A percentile compares a stretch with the other conserved stretches of the same genome.
phyloP scores from a whole-genome alignment of 2,329 filamentous ascomycete genomes.

The Aciculosporium take region DNA sequence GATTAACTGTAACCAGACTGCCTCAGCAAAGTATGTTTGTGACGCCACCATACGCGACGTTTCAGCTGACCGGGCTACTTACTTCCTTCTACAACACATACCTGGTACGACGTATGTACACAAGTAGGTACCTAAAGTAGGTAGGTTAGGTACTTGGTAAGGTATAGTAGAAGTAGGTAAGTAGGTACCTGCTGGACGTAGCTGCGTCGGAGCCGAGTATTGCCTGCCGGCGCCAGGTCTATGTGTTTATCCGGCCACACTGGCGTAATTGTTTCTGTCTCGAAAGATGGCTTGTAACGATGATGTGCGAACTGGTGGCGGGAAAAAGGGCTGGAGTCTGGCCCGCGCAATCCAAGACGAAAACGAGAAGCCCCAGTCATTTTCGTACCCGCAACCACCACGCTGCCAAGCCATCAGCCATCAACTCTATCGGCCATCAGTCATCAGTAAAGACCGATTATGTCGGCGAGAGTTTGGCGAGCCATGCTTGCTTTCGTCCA shows the following conservation, averaged over 20 bases:
- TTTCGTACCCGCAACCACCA: too few relatives aligned
- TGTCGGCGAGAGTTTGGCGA: not conserved
- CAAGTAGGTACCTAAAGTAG: too few relatives aligned
- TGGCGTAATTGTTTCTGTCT: not conserved
- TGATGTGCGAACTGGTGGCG: too few relatives aligned
- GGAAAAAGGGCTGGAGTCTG: not conserved
- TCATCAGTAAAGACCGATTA: too few relatives aligned
- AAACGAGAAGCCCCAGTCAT: not conserved
- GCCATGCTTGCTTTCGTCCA: not conserved
- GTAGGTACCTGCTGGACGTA: too few relatives aligned
- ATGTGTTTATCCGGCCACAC: not conserved
- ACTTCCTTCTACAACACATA: not conserved
- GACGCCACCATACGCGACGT: not conserved
- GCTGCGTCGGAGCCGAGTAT: constrained; percentile 4
- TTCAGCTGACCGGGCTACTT: not conserved
- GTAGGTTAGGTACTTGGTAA: too few relatives aligned
- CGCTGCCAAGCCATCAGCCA: too few relatives aligned
- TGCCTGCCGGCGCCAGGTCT: constrained; percentile 2
- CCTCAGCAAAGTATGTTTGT: not conserved
- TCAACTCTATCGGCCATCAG: too few relatives aligned
- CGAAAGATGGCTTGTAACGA: too few relatives aligned
- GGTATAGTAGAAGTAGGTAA: too few relatives aligned
- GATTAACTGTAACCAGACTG: too few relatives aligned
- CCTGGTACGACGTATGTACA: too few relatives aligned
- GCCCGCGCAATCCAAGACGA: not conserved